phyloP scores from a whole-genome alignment of 129 eudicot genomes.

The Smallanthus sonchifolius region DNA sequence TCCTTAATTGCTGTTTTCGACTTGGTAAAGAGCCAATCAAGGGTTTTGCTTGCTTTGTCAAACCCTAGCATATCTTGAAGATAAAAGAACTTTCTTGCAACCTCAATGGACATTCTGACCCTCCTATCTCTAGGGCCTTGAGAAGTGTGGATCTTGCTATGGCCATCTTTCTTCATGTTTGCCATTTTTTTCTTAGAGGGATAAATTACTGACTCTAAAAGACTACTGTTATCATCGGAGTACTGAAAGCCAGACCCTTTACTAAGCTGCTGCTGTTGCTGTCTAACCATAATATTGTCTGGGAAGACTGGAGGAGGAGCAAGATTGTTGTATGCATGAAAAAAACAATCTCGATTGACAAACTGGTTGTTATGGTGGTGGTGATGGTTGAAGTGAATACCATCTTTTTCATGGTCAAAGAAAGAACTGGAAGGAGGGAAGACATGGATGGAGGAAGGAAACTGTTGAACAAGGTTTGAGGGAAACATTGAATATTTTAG shows the following conservation, averaged over 20 bases:
- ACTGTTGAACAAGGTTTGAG: constrained; percentile 13
- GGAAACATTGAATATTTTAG: constrained; percentile 6
- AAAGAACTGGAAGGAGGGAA: constrained; percentile 2
- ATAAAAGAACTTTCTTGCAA: constrained; percentile 36
- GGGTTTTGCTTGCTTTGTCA: constrained; percentile 46
- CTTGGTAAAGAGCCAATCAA: constrained; percentile 37
- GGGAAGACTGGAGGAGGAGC: neutral
- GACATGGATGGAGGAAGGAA: constrained; percentile 9
- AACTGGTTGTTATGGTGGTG: constrained; percentile 1
- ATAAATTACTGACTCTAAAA: constrained; percentile 10
- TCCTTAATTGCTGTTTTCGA: constrained; percentile 3
- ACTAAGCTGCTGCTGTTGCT: neutral
- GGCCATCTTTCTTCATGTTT: constrained; percentile 33
- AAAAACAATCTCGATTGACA: neutral
- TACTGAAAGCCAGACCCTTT: constrained; percentile 1
- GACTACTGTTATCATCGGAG: neutral
- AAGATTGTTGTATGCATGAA: neutral
- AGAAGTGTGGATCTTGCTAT: constrained; percentile 42
- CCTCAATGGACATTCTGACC: constrained; percentile 35
- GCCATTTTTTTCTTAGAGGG: neutral
- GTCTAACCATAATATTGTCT: neutral
- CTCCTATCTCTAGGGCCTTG: constrained; percentile 39
- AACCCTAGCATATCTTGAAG: constrained; percentile 42
- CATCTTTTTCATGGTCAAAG: neutral
- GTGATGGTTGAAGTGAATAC: neutral